Evolutionary conservation across 1,139 yeast genomes (phyloP), one percentile per base, ranked within the genome.

Genomic region (Hyphopichia wangnamkhiaoensis): DNA sequence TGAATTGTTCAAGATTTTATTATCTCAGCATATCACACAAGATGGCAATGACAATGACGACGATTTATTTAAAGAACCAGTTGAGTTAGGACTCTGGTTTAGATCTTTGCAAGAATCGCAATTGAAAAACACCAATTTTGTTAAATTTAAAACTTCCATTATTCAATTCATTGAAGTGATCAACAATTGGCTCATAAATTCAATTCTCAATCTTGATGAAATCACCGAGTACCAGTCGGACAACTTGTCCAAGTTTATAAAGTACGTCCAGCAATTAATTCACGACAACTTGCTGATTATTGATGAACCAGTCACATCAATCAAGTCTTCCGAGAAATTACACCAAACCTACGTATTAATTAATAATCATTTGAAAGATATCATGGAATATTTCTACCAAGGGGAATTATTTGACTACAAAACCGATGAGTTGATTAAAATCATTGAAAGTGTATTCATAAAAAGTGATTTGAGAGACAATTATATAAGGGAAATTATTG

Each of bases 341-440:
- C 55, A 54, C 12, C 80, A 79, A 50, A 56, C 76, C 23, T 59
- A 64, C 33, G 61, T 68, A 37, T 58, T 84, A 31, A 56, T 84
- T 37, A 72, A 70, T 25, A 68, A 70, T 38, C 85, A 82, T 50
- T 64, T 90, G 56, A 80, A 74, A 26, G 84, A 81, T 32, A 89
- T 90, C 35, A 74, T 84, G 73, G 84, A 79, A 23, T 58, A 79
- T 53, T 85, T 84, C 51, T 84, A 83, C 52, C 80, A 80, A 44
- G 94, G 91, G 13, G 84, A 82, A 39, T 79, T 88, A 44, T 86
- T 74, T 45, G 90, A 89, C 50, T 75, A 87, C 43, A 66, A 77
- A 7, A 80, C 94, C 0, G 65, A 71, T 2, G 97, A 90, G 59
- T 63, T 91, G 40, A 69, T 81, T 3, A 57, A 65, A 8, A 65